Percentiles rank a stretch among this genome's conserved stretches.
phyloP scores from a whole-genome alignment of 1,284 basidiomycete genomes.

The Cystobasidium sp. region DNA sequence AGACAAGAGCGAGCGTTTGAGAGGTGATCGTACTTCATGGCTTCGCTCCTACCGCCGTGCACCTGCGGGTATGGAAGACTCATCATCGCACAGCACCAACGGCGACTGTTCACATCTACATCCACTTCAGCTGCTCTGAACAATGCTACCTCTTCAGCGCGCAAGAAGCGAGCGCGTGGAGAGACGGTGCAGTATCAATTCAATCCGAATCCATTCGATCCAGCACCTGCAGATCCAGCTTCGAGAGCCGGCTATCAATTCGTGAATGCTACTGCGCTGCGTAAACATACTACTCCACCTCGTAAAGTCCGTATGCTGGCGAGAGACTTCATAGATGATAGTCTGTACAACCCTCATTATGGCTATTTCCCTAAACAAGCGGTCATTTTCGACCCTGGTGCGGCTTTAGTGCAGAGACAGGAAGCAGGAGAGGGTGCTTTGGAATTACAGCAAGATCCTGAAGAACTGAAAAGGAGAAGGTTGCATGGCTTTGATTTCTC shows the following conservation, averaged over 20 bases:
- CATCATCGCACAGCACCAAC: constrained; percentile 9
- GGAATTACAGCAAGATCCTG: constrained; percentile 25
- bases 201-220: constrained; percentile 47
- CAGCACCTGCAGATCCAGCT: constrained; percentile 16
- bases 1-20: constrained; percentile 22
- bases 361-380: constrained; percentile 95
- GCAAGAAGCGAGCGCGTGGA: constrained; percentile 12
- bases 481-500: constrained; percentile 69
- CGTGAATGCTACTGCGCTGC: constrained; percentile 76
- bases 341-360: constrained; percentile 94
- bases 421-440: constrained; percentile 48
- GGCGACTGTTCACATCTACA: background rate
- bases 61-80: constrained; percentile 19
- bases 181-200: constrained; percentile 46
- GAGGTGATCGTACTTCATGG: constrained; percentile 24
- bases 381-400: constrained; percentile 75
- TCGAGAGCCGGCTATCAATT: constrained; percentile 61
- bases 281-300: constrained; percentile 68
- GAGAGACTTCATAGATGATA: constrained; percentile 95
- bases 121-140: background rate
- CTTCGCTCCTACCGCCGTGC: constrained; percentile 25
- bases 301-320: constrained; percentile 88
- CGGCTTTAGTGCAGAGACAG: constrained; percentile 17
- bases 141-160: constrained; percentile 22
- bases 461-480: constrained; percentile 55